These are phyloP conservation scores for Wickerhamiella pararugosa DNA, from an alignment of 1,139 yeast species.

Conservation along the genomic window DNA sequence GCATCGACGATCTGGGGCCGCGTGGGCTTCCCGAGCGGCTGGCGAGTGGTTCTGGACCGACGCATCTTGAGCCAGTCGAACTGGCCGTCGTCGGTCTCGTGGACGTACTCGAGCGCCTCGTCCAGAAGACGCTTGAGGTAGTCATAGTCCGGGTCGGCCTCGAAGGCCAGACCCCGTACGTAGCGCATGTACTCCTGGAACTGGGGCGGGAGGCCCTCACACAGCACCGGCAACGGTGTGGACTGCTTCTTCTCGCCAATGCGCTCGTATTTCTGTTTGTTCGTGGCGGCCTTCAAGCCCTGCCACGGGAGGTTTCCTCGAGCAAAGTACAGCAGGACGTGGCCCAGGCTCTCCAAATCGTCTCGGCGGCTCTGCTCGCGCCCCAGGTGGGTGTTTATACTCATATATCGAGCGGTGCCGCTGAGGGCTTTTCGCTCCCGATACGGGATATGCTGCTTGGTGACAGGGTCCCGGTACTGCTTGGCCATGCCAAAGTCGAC, in stretches of 20 bases:
- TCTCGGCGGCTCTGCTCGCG: constrained; percentile 93
- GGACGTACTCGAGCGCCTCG: constrained; percentile 54
- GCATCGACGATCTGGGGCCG: constrained; percentile 6
- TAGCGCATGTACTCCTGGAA: constrained; percentile 74
- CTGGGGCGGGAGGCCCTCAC: constrained; percentile 74
- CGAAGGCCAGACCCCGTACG: constrained; percentile 74
- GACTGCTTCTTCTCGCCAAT: constrained; percentile 91
- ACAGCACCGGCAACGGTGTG: constrained; percentile 64
- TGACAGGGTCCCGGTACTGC: constrained; percentile 88
- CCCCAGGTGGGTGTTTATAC: constrained; percentile 92
- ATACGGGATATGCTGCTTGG: constrained; percentile 91
- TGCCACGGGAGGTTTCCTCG: constrained; percentile 98
- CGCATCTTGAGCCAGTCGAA: constrained; percentile 75
- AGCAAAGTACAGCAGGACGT: constrained; percentile 83
- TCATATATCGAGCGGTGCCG: constrained; percentile 97
- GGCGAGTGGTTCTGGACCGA: constrained; percentile 1
- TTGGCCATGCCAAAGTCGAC: constrained; percentile 93
- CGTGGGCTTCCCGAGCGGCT: constrained; percentile 5
- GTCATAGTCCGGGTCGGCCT: constrained; percentile 85
- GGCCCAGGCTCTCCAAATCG: constrained; percentile 90
- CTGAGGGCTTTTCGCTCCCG: constrained; percentile 86
- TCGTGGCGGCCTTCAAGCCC: constrained; percentile 95
- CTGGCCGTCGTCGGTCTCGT: constrained; percentile 67
- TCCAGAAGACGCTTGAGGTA: constrained; percentile 64
- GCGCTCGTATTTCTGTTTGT: constrained; percentile 90